phyloP scores from a whole-genome alignment of 225 moss, liverwort and hornwort genomes.

The Antitrichia curtipendula region DNA sequence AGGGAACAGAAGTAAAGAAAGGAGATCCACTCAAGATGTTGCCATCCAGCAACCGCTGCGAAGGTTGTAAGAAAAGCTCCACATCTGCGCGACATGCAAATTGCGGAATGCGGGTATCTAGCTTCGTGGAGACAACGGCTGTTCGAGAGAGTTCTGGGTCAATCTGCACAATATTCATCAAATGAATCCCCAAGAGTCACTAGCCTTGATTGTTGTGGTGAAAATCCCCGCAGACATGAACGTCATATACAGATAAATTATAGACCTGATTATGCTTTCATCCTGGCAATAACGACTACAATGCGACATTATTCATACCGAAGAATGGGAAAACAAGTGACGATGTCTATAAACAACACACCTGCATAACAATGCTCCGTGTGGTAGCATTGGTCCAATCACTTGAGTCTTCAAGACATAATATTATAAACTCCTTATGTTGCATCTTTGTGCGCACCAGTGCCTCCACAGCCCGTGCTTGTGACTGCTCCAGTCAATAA shows the following conservation, averaged over 20 bases:
- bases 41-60: slow-evolving; percentile 61
- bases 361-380: slow-evolving; percentile 96
- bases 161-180: slow-evolving; percentile 32
- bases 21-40: slow-evolving; percentile 77
- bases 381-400: slow-evolving; percentile 99
- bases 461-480: slow-evolving; percentile 88
- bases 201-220: neutral
- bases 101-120: slow-evolving; percentile 95
- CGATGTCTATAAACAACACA: neutral
- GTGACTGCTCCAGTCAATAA: slow-evolving; percentile 31
- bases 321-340: neutral
- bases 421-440: slow-evolving; percentile 90
- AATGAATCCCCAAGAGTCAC: neutral
- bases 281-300: neutral
- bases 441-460: slow-evolving; percentile 86
- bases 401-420: slow-evolving; percentile 97
- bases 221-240: neutral
- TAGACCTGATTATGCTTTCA: neutral
- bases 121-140: slow-evolving; percentile 81
- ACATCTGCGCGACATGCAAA: slow-evolving; percentile 95
- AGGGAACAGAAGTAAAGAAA: slow-evolving; percentile 97
- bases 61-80: slow-evolving; percentile 86
- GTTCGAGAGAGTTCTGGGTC: slow-evolving; percentile 91
- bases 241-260: neutral
- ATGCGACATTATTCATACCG: neutral